Conservation (phyloP, 2,329 filamentous ascomycete species). For the Amesomyces nigricolor region DNA sequence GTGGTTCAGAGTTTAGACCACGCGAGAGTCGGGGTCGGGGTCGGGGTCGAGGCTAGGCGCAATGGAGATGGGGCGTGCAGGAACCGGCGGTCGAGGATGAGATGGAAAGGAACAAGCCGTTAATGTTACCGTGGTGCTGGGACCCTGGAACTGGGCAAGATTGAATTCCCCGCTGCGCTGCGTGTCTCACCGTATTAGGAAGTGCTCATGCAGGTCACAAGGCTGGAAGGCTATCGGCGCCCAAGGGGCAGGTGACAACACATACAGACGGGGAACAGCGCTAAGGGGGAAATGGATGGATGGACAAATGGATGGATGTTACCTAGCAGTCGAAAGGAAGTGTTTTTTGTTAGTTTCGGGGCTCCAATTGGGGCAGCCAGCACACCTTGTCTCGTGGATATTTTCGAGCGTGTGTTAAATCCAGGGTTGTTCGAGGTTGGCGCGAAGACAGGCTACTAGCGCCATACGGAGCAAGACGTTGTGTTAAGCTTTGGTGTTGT, state of each 20-base stretch:
- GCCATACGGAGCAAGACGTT: too few species aligned
- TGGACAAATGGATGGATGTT: too few species aligned
- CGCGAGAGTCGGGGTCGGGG: not conserved
- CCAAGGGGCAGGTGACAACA: not conserved
- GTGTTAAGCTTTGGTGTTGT: too few species aligned
- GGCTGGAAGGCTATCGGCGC: not conserved
- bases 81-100: not conserved
- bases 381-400: too few species aligned
- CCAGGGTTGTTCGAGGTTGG: too few species aligned
- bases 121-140: constrained; percentile 11
- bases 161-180: constrained; percentile 10
- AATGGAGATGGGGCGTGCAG: not conserved
- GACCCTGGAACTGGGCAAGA: not conserved
- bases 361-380: too few species aligned
- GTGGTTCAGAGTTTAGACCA: not conserved
- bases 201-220: constrained; percentile 12
- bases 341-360: too few species aligned
- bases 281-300: not conserved
- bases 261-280: not conserved
- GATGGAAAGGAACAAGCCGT: not conserved
- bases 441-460: too few species aligned
- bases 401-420: too few species aligned
- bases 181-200: constrained; percentile 15
- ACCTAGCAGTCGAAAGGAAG: too few species aligned
- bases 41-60: constrained; percentile 5